Evolutionary conservation across 2,329 filamentous ascomycete species (phyloP).

Genomic region (Pestalotiopsis sp.): DNA sequence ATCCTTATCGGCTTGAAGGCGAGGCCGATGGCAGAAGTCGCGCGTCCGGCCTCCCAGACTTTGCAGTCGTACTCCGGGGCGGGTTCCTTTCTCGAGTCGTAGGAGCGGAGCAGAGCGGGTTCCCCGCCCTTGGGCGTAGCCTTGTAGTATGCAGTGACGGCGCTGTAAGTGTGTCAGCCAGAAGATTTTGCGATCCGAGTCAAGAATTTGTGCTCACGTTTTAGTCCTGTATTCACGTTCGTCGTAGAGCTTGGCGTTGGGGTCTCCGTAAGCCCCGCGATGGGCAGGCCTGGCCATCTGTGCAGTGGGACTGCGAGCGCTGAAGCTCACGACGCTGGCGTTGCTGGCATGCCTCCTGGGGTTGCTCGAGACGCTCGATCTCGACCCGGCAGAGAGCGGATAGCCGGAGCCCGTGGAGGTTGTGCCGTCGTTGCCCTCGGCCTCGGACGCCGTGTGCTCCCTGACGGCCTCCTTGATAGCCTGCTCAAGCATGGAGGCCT

Average conservation of each 20-base stretch:
- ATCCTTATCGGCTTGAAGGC: conserved; percentile 96
- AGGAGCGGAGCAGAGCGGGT: conserved; percentile 81
- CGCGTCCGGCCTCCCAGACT: conserved; percentile 95
- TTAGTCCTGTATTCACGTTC: conserved; percentile 82
- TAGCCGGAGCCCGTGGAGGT: conserved; percentile 36
- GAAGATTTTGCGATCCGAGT: not conserved
- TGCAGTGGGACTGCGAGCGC: conserved; percentile 61
- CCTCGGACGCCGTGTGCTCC: conserved; percentile 77
- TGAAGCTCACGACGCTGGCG: conserved; percentile 80
- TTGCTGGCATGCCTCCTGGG: conserved; percentile 71
- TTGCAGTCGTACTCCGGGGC: conserved; percentile 90
- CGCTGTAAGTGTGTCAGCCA: conserved; percentile 53
- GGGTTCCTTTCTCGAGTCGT: conserved; percentile 91
- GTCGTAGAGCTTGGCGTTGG: conserved; percentile 87
- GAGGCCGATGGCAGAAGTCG: conserved; percentile 86
- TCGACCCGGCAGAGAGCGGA: conserved; percentile 40
- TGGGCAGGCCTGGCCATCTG: conserved; percentile 56
- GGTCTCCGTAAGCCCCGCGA: conserved; percentile 70
- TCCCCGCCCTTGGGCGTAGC: conserved; percentile 69
- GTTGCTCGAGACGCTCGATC: conserved; percentile 40
- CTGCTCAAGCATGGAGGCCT: conserved; percentile 92
- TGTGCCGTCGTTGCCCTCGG: conserved; percentile 77
- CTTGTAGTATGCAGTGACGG: conserved; percentile 87
- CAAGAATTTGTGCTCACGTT: conserved; percentile 60
- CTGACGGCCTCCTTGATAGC: conserved; percentile 87